These are phyloP conservation scores for Canavalia ensiformis DNA, from an alignment of 306 rosid species.

Conservation along the genomic window DNA sequence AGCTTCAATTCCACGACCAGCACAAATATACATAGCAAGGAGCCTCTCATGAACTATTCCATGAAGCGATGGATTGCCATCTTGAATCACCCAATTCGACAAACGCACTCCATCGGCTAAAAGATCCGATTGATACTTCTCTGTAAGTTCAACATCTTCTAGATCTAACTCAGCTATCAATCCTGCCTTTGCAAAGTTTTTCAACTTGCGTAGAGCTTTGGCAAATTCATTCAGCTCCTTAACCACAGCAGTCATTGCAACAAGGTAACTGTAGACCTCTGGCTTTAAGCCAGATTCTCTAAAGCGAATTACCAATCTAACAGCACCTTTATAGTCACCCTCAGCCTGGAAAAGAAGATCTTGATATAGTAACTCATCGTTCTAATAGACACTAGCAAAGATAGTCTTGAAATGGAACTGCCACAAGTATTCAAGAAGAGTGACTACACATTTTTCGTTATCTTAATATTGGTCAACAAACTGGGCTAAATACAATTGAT, in stretches of 20 bases:
- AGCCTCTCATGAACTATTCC: constrained; percentile 94
- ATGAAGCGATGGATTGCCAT: constrained; percentile 62
- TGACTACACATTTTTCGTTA: constrained; percentile 8
- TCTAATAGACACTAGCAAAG: background rate
- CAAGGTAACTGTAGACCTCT: constrained; percentile 89
- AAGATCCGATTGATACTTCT: constrained; percentile 82
- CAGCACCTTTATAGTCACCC: constrained; percentile 77
- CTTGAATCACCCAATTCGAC: constrained; percentile 86
- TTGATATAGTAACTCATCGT: constrained; percentile 35
- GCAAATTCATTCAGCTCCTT: constrained; percentile 90
- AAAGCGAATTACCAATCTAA: constrained; percentile 73
- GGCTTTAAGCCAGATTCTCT: constrained; percentile 93
- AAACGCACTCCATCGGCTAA: constrained; percentile 72
- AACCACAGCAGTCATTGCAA: constrained; percentile 95
- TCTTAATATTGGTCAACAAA: constrained; percentile 25
- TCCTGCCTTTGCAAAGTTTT: constrained; percentile 64
- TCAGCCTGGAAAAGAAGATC: constrained; percentile 65
- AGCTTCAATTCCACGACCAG: constrained; percentile 92
- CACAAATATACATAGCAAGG: constrained; percentile 93
- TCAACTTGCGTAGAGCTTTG: constrained; percentile 86
- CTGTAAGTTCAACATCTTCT: constrained; percentile 66
- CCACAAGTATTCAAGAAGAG: constrained; percentile 9
- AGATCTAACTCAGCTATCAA: constrained; percentile 67
- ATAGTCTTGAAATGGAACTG: constrained; percentile 14
- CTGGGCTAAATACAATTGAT: background rate